phyloP scores from a whole-genome alignment of 2,329 filamentous ascomycete species.

The Pseudogymnoascus pannorum region DNA sequence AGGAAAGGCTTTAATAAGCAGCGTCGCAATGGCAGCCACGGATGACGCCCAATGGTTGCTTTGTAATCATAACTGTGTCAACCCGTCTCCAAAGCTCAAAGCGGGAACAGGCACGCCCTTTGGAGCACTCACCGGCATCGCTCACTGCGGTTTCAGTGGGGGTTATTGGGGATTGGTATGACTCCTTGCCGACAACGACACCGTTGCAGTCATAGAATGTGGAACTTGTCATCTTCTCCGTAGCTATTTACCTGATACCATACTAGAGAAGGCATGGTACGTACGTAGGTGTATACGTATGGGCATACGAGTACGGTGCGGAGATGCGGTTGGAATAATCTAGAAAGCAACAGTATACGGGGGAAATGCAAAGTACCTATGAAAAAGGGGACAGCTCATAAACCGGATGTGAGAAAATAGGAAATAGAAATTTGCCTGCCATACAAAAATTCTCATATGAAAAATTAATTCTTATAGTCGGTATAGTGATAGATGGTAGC shows the following conservation, averaged over 20 bases:
- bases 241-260: not conserved
- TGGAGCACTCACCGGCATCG: not conserved
- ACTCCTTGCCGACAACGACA: conserved; percentile 5
- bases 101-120: not conserved
- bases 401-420: conserved; percentile 6
- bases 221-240: not conserved
- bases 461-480: not conserved
- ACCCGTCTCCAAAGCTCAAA: too few species aligned
- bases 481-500: too few species aligned
- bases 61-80: not conserved
- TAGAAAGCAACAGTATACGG: too few species aligned
- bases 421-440: too few species aligned
- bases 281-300: not conserved
- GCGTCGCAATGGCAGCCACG: not conserved
- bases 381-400: not conserved
- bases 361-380: conserved; percentile 2
- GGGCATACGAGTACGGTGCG: not conserved
- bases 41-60: not conserved
- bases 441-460: too few species aligned
- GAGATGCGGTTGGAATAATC: too few species aligned
- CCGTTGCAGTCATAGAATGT: not conserved
- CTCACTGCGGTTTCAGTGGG: not conserved
- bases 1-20: not conserved
- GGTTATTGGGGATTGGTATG: not conserved
- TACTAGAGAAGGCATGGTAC: not conserved